Evolutionary conservation across 2,329 filamentous ascomycete genomes (phyloP).

Genomic region (Microthyrium microscopicum): DNA sequence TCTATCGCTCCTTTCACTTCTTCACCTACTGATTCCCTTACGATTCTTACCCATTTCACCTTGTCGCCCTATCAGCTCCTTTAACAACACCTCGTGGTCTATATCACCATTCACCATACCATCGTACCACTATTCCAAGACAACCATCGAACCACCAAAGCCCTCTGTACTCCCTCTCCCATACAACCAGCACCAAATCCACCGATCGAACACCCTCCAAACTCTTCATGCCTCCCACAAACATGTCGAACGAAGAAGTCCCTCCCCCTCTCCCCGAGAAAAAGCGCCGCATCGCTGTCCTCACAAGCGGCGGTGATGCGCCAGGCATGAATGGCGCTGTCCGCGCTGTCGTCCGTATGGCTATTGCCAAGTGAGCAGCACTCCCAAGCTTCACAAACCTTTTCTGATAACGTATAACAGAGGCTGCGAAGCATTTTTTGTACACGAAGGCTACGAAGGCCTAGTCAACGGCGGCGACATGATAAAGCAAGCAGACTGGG

Average conservation of each 20-base stretch:
- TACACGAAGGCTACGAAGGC: slow-evolving; percentile 90
- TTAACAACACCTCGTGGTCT: too few relatives aligned
- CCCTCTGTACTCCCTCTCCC: too few relatives aligned
- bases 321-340: slow-evolving; percentile 91
- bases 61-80: too few relatives aligned
- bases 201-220: too few relatives aligned
- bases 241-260: slow-evolving; percentile 1
- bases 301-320: slow-evolving; percentile 89
- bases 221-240: too few relatives aligned
- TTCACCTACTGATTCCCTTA: too few relatives aligned
- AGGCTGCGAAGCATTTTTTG: slow-evolving; percentile 30
- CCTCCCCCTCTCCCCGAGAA: slow-evolving; percentile 14
- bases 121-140: too few relatives aligned
- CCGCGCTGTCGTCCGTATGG: slow-evolving; percentile 77
- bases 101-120: too few relatives aligned
- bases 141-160: too few relatives aligned
- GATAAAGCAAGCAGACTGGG: slow-evolving; percentile 79
- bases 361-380: slow-evolving; percentile 47
- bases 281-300: slow-evolving; percentile 61
- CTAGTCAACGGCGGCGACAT: slow-evolving; percentile 76
- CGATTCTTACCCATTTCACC: too few relatives aligned
- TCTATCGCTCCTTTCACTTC: too few relatives aligned
- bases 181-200: too few relatives aligned
- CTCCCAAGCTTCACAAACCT: neutral
- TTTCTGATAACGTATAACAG: neutral